Evolutionary conservation across 345 rosid genomes (phyloP).

Genomic region (Cardamine occulta): DNA sequence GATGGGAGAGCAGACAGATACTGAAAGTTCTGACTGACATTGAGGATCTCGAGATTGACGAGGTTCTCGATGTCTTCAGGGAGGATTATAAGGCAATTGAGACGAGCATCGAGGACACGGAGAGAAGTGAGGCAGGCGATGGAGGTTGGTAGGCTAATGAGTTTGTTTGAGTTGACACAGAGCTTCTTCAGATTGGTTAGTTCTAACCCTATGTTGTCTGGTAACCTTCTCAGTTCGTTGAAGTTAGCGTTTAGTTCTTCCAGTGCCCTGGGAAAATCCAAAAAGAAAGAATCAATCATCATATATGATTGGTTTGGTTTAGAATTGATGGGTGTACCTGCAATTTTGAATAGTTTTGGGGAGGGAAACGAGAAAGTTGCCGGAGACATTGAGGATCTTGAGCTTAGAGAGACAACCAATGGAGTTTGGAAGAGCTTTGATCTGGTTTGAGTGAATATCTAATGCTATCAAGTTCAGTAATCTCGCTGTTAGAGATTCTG

Average conservation of each 20-base stretch:
- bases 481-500: slow-evolving; percentile 79
- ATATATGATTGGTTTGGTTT: not conserved
- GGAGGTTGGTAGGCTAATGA: slow-evolving; percentile 61
- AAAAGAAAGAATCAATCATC: slow-evolving; percentile 7
- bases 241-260: slow-evolving; percentile 84
- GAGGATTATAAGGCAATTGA: slow-evolving; percentile 67
- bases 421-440: slow-evolving; percentile 69
- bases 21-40: slow-evolving; percentile 85
- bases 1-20: slow-evolving; percentile 61
- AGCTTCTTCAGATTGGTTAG: slow-evolving; percentile 64
- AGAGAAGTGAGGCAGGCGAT: slow-evolving; percentile 60
- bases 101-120: slow-evolving; percentile 62
- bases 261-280: slow-evolving; percentile 50
- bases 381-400: slow-evolving; percentile 72
- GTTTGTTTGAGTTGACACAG: slow-evolving; percentile 72
- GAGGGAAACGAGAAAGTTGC: slow-evolving; percentile 59
- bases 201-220: slow-evolving; percentile 68
- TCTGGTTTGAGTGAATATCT: slow-evolving; percentile 79
- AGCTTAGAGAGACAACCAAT: slow-evolving; percentile 81
- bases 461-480: slow-evolving; percentile 65
- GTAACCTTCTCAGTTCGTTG: slow-evolving; percentile 67
- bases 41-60: slow-evolving; percentile 63
- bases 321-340: slow-evolving; percentile 22
- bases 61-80: slow-evolving; percentile 76
- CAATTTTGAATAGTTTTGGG: slow-evolving; percentile 65